Evolutionary conservation across 768 basidiomycete genomes (phyloP), one percentile per base, ranked within the genome.

Genomic region (Russula earlei): DNA sequence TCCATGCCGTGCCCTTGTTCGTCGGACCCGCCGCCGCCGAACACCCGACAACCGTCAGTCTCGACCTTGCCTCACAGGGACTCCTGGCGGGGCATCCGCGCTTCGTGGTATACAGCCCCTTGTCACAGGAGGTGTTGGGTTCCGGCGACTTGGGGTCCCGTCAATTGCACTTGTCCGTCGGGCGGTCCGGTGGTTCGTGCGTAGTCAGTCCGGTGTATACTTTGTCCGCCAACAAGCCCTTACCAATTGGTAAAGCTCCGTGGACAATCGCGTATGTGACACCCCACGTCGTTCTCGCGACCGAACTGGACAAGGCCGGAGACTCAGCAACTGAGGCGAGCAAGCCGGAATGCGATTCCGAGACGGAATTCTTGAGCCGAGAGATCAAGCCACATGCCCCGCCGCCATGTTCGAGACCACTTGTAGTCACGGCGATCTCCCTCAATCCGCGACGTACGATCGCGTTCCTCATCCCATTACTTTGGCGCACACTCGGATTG

Each of bases 251-350:
- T 22, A 60, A 54, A 56, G 54, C 49, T 25, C 38, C 56, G 37
- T 72, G 71, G 65, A 65, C 67, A 37, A 55, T 72, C 20, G 69
- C 71, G 10, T 64, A 77, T 9, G 62, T 73, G 29, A 70, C 68
- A 17, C 65, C 70, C 0, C 64, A 71, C 53, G 52, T 41, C 6
- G 53, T 43, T 5, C 55, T 62, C 47, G 58, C 66, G 55, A 34
- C 44, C 57, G 50, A 43, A 52, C 36, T 42, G 36, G 38, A 25
- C 27, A 36, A 61, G 31, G 38, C 42, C 37, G 10, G 43, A 9
- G 42, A 53, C 36, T 48, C 36, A 20, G 31, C 40, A 45, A 15
- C 38, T 3, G 38, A 56, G 19, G 46, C 54, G 27, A 57, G 6
- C 47, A 29, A 63, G 43, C 37, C 49, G 17, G 52, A 56, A 1